Conservation (phyloP, 805 yeast species). For the Candida namnaoensis region DNA sequence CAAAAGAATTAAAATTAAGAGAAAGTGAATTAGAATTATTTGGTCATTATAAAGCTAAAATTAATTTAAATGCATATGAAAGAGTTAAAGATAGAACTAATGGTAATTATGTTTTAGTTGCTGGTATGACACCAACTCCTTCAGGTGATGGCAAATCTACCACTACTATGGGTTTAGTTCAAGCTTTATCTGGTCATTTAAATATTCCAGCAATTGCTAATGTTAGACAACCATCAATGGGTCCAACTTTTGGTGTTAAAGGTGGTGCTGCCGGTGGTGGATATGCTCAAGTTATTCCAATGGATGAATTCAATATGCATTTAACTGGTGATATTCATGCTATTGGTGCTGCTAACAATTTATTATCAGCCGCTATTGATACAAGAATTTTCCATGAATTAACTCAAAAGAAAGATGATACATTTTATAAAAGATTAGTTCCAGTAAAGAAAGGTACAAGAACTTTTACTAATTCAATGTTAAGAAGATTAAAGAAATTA, state of each 20-base stretch:
- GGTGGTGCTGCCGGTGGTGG: slow-evolving; percentile 99
- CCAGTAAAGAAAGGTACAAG: slow-evolving; percentile 80
- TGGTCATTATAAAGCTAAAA: slow-evolving; percentile 88
- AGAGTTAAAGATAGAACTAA: slow-evolving; percentile 56
- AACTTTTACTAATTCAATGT: slow-evolving; percentile 71
- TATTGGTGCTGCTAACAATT: slow-evolving; percentile 85
- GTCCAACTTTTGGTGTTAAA: slow-evolving; percentile 97
- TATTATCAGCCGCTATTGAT: slow-evolving; percentile 93
- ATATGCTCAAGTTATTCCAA: slow-evolving; percentile 93
- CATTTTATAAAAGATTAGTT: slow-evolving; percentile 77
- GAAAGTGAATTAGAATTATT: slow-evolving; percentile 76
- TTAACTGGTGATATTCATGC: slow-evolving; percentile 98
- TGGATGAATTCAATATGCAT: slow-evolving; percentile 98
- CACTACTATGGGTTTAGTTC: slow-evolving; percentile 94
- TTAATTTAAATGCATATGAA: slow-evolving; percentile 58
- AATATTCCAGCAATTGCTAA: slow-evolving; percentile 81
- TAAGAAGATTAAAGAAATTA: slow-evolving; percentile 63
- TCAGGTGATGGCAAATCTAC: slow-evolving; percentile 97
- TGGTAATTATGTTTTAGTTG: slow-evolving; percentile 86
- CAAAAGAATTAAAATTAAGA: slow-evolving; percentile 73
- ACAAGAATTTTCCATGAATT: slow-evolving; percentile 94
- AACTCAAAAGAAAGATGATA: slow-evolving; percentile 66
- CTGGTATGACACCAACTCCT: slow-evolving; percentile 98
- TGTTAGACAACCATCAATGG: slow-evolving; percentile 97
- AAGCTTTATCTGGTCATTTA: slow-evolving; percentile 89